phyloP scores from a whole-genome alignment of 2,329 filamentous ascomycete species.

The Thyridium curvatum region DNA sequence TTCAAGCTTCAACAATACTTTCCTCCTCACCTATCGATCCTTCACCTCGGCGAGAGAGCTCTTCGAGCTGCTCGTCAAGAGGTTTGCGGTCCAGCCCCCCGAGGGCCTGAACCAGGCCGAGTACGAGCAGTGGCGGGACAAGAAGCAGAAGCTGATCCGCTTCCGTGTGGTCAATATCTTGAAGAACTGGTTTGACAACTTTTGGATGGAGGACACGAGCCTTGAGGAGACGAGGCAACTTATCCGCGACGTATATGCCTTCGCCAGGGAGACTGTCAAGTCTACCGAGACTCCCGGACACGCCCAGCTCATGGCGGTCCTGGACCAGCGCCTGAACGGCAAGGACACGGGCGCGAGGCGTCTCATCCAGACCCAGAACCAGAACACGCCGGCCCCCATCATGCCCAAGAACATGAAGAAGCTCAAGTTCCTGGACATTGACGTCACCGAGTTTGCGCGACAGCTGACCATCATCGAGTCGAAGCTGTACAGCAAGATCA shows the following conservation, averaged over 20 bases:
- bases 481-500: slow-evolving; percentile 89
- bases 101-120: slow-evolving; percentile 70
- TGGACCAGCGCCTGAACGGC: slow-evolving; percentile 83
- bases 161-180: slow-evolving; percentile 96
- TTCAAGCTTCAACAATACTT: slow-evolving; percentile 94
- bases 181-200: slow-evolving; percentile 97
- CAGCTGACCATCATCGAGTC: slow-evolving; percentile 97
- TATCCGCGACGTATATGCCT: slow-evolving; percentile 82
- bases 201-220: slow-evolving; percentile 95
- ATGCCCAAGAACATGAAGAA: slow-evolving; percentile 99
- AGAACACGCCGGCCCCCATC: slow-evolving; percentile 78
- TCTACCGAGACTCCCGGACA: slow-evolving; percentile 90
- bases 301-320: slow-evolving; percentile 72
- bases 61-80: slow-evolving; percentile 85
- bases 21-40: slow-evolving; percentile 91
- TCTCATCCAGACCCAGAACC: slow-evolving; percentile 79
- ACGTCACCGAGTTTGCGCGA: slow-evolving; percentile 91
- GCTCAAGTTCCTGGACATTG: slow-evolving; percentile 95
- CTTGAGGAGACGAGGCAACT: slow-evolving; percentile 71
- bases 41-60: slow-evolving; percentile 88
- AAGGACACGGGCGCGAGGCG: slow-evolving; percentile 83
- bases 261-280: slow-evolving; percentile 86
- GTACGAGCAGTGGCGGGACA: slow-evolving; percentile 82
- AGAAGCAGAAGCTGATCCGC: slow-evolving; percentile 91
- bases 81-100: slow-evolving; percentile 89